Evolutionary conservation across 2,329 filamentous ascomycete genomes (phyloP).

Genomic region (Emydomyces testavorans): DNA sequence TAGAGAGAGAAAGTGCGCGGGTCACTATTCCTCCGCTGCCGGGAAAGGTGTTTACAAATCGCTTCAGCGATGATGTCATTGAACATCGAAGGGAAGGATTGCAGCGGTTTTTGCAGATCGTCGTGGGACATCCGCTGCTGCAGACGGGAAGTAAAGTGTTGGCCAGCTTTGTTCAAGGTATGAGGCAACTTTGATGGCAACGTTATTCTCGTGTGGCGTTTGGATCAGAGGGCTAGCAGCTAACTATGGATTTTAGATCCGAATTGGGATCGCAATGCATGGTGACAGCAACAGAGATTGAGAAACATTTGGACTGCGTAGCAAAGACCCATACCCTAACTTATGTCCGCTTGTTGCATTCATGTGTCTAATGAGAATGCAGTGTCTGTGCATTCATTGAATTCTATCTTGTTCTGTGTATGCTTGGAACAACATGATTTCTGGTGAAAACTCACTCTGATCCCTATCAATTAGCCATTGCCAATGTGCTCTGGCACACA

Average conservation of each 20-base stretch:
- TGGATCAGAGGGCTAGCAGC: not conserved
- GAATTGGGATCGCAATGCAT: slow-evolving; percentile 78
- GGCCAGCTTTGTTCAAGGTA: slow-evolving; percentile 92
- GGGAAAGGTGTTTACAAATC: slow-evolving; percentile 94
- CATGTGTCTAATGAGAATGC: no score
- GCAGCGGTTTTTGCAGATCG: slow-evolving; percentile 93
- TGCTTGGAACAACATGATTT: not conserved
- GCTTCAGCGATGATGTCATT: slow-evolving; percentile 97
- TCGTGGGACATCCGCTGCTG: slow-evolving; percentile 87
- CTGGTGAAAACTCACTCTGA: not conserved
- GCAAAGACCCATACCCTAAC: not conserved
- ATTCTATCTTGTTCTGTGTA: no score
- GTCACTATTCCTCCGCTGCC: slow-evolving; percentile 93
- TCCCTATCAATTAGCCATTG: not conserved
- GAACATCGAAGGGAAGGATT: slow-evolving; percentile 83
- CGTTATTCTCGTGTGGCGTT: not conserved
- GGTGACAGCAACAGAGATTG: slow-evolving; percentile 40
- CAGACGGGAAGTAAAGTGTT: slow-evolving; percentile 97
- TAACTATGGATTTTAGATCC: slow-evolving; percentile 31
- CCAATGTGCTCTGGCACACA: not conserved
- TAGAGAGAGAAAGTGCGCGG: slow-evolving; percentile 85
- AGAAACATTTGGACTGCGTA: not conserved
- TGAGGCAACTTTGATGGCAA: slow-evolving; percentile 23
- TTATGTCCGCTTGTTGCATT: no score
- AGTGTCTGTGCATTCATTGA: no score